These are phyloP conservation scores for Aspergillus thermomutatus DNA, from an alignment of 2,329 filamentous ascomycete genomes.

Conservation along the genomic window DNA sequence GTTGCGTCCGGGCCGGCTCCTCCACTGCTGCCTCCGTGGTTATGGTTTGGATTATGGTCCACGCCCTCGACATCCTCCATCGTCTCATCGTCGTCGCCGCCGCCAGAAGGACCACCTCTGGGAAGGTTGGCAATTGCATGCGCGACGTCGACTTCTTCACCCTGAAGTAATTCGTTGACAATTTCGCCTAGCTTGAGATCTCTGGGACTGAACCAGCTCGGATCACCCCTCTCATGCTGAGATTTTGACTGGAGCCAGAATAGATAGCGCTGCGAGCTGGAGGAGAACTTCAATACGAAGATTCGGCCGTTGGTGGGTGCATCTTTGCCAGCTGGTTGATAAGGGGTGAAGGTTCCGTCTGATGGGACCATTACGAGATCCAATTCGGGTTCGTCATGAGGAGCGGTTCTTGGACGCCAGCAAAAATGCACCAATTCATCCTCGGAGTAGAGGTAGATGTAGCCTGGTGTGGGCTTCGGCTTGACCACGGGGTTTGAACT, in stretches of 20 bases:
- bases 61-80: conserved; percentile 72
- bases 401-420: conserved; percentile 78
- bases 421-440: conserved; percentile 97
- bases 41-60: conserved; percentile 56
- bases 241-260: conserved; percentile 96
- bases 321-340: conserved; percentile 65
- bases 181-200: conserved; percentile 86
- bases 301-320: conserved; percentile 76
- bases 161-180: conserved; percentile 78
- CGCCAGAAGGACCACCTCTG: conserved; percentile 43
- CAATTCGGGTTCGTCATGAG: conserved; percentile 70
- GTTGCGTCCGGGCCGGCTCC: conserved; percentile 84
- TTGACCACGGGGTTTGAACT: conserved; percentile 68
- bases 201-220: conserved; percentile 76
- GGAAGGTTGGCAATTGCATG: conserved; percentile 66
- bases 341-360: conserved; percentile 83
- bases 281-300: conserved; percentile 89
- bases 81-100: conserved; percentile 67
- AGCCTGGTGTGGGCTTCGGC: conserved; percentile 70
- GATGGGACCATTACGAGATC: conserved; percentile 92
- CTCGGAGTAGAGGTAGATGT: conserved; percentile 88
- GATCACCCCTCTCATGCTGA: conserved; percentile 67
- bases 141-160: conserved; percentile 79
- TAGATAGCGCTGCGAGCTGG: conserved; percentile 83
- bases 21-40: conserved; percentile 63